Evolutionary conservation across 306 rosid genomes (phyloP).

Genomic region (Trifolium dubium): DNA sequence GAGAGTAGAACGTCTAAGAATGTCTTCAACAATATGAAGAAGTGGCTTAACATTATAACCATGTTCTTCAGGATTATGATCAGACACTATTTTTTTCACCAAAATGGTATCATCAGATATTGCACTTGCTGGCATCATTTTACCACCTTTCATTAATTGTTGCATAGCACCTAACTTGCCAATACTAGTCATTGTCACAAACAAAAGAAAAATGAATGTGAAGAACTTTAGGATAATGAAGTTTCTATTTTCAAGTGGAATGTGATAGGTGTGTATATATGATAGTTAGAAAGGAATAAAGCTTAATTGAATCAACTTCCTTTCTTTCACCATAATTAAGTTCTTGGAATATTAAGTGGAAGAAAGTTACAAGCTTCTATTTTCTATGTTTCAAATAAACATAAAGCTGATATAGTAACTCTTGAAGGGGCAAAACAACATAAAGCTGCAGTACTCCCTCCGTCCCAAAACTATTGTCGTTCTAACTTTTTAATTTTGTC

Average conservation of each 20-base stretch:
- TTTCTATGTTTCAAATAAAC: neutral
- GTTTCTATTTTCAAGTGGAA: conserved; percentile 30
- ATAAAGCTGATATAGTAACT: neutral
- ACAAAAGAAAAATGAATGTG: conserved; percentile 18
- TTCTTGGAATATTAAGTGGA: conserved; percentile 28
- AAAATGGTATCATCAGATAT: conserved; percentile 53
- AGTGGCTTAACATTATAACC: conserved; percentile 57
- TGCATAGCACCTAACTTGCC: conserved; percentile 48
- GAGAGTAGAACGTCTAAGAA: conserved; percentile 48
- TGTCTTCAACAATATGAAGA: conserved; percentile 61
- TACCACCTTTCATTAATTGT: conserved; percentile 49
- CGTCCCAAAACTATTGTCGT: no score
- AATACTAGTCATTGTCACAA: conserved; percentile 40
- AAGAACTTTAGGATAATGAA: conserved; percentile 24
- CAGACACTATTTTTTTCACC: conserved; percentile 53
- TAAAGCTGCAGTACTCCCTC: neutral
- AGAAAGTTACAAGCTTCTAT: conserved; percentile 40
- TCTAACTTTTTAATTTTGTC: no score
- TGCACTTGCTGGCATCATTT: conserved; percentile 32
- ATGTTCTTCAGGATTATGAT: conserved; percentile 56
- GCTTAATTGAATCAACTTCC: conserved; percentile 54
- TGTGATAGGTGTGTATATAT: conserved; percentile 39
- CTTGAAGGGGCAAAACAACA: neutral
- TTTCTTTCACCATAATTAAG: conserved; percentile 52
- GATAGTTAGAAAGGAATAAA: conserved; percentile 52